Evolutionary conservation across 2,329 filamentous ascomycete genomes (phyloP).

Genomic region (Phyllosticta paracitricarpa): DNA sequence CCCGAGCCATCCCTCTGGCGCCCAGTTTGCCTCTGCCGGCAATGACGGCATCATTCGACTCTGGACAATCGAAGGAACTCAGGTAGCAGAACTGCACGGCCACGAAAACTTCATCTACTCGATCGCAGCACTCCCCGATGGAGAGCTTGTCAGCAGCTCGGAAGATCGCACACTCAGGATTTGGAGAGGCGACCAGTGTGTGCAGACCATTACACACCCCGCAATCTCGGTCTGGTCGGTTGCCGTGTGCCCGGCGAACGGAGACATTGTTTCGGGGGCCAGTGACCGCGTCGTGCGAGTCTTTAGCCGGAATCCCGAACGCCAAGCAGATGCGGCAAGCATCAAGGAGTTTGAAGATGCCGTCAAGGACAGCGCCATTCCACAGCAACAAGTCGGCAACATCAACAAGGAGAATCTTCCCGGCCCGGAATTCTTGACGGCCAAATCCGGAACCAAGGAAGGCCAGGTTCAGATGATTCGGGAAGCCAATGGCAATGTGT

Average conservation of each 20-base stretch:
- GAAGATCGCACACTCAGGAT: constrained; percentile 90
- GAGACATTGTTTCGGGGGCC: constrained; percentile 87
- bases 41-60: constrained; percentile 85
- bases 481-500: constrained; percentile 69
- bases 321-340: constrained; percentile 58
- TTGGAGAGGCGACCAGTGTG: constrained; percentile 72
- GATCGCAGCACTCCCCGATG: constrained; percentile 64
- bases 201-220: constrained; percentile 94
- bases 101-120: constrained; percentile 96
- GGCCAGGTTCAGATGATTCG: constrained; percentile 90
- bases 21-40: constrained; percentile 87
- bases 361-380: constrained; percentile 74
- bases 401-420: constrained; percentile 90
- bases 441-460: constrained; percentile 84
- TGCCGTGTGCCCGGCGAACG: constrained; percentile 68
- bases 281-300: constrained; percentile 80
- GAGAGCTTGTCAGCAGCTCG: constrained; percentile 81
- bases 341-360: constrained; percentile 70
- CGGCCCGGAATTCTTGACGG: constrained; percentile 73
- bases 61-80: constrained; percentile 71
- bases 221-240: constrained; percentile 95
- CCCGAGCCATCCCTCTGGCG: constrained; percentile 63
- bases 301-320: constrained; percentile 64
- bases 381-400: constrained; percentile 64
- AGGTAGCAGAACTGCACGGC: constrained; percentile 68